phyloP scores from a whole-genome alignment of 2,329 filamentous ascomycete species.

The Rhynchosporium agropyri region DNA sequence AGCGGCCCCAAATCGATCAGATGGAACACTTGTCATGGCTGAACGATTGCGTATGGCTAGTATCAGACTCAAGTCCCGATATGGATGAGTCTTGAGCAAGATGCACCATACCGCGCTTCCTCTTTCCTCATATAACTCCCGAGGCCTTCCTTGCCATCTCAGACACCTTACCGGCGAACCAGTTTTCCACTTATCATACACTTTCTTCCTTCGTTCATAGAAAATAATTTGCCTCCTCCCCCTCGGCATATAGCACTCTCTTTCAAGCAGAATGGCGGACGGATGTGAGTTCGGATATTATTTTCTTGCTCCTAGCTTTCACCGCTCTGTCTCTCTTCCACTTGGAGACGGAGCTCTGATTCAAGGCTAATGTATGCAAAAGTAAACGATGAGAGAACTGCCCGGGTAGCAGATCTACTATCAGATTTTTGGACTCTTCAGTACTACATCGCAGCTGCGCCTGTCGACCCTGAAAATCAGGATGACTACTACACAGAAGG shows the following conservation, averaged over 20 bases:
- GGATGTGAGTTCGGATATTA: constrained; percentile 39
- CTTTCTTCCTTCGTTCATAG: constrained; percentile 27
- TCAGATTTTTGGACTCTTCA: constrained; percentile 64
- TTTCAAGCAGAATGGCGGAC: constrained; percentile 39
- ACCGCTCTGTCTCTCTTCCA: constrained; percentile 19
- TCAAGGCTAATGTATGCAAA: constrained; percentile 26
- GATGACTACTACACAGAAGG: constrained; percentile 66
- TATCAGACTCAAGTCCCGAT: constrained; percentile 28
- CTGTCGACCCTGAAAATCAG: constrained; percentile 55
- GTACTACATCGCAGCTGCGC: constrained; percentile 61
- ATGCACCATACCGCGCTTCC: constrained; percentile 23
- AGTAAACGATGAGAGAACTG: constrained; percentile 64
- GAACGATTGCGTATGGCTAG: constrained; percentile 36
- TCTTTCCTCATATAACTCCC: constrained; percentile 35
- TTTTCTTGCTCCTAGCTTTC: constrained; percentile 26
- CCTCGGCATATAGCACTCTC: constrained; percentile 17
- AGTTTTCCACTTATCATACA: constrained; percentile 26
- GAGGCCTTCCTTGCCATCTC: constrained; percentile 27
- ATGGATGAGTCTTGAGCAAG: constrained; percentile 18
- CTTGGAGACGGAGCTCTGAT: constrained; percentile 10
- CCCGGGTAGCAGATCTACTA: constrained; percentile 63
- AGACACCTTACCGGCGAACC: constrained; percentile 29
- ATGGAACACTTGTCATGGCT: constrained; percentile 30
- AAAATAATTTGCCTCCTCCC: constrained; percentile 10
- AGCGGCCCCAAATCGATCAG: constrained; percentile 24